Evolutionary conservation across 2,329 filamentous ascomycete genomes (phyloP), one percentile per base, ranked within the genome.

Genomic region (Sphaceloma murrayae): DNA sequence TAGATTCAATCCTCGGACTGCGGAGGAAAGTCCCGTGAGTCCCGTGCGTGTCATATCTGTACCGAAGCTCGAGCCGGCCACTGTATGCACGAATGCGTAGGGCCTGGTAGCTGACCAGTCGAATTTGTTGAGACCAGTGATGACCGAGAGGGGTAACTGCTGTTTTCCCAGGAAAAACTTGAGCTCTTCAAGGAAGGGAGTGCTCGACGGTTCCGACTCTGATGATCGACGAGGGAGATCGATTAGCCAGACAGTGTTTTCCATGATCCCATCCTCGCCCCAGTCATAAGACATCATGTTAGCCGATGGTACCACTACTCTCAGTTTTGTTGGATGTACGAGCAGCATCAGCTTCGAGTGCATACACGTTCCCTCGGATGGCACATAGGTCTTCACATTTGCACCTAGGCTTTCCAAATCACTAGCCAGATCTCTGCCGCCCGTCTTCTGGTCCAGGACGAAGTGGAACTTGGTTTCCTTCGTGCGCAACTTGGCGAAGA

Each of bases 341-440:
- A 96, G 70, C 1, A 96, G 64, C 73, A 94, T 88, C 32, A 96
- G 69, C 59, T 98, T 96, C 39, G 86, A 94, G 62, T 96, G 91
- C 87, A 96, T 94, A 54, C 73, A 79, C 17, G 79, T 81, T 4
- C 77, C 65, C 34, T 75, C 68, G 3, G 36, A n/a, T 3, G 36
- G 36, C 10, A 16, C 24, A 27, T 45, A 34, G 5, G 42, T 32
- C 14, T 75, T 75, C 45, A 93, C 69, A 7, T 57, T 60, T 22
- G 51, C 56, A 53, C 59, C 40, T 46, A 53, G 42, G 46, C 51
- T 47, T 17, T 54, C 53, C 3, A 56, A 55, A n/a, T 62, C 53
- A 3, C 53, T 49, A 19, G 19, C 24, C n/a, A 29, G 4, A n/a
- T 10, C 9, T 24, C 14, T 10, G 36, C 19, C 14, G 19, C 24